phyloP scores from a whole-genome alignment of 192 early-diverging fungal genomes.

The Phlyctochytrium bullatum region DNA sequence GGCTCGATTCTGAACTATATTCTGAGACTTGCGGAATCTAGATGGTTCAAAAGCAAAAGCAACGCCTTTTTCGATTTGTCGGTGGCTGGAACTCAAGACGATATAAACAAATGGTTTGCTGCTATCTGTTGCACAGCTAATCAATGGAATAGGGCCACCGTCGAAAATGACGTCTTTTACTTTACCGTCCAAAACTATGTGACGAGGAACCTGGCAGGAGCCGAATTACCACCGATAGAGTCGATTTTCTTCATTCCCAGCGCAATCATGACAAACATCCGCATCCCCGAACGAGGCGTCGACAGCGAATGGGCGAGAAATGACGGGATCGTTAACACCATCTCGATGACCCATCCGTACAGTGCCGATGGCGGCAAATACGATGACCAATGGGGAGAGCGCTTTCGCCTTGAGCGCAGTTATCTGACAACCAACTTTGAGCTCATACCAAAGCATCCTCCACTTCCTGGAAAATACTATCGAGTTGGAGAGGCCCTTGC shows the following conservation, averaged over 20 bases:
- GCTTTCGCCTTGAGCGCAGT: not conserved
- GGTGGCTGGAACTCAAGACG: not conserved
- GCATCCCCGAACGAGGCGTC: too few species aligned
- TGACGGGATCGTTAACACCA: not conserved
- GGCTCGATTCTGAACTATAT: conserved; percentile 1
- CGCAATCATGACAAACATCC: too few species aligned
- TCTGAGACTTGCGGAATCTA: not conserved
- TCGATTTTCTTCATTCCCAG: not conserved
- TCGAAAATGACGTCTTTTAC: not conserved
- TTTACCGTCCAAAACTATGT: not conserved
- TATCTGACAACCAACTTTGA: not conserved
- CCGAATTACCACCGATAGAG: not conserved
- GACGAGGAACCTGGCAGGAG: not conserved
- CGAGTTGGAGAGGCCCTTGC: not conserved
- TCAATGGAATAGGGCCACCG: too few species aligned
- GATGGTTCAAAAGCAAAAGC: conserved; percentile 5
- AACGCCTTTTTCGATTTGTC: conserved; percentile 20
- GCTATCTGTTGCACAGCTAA: too few species aligned
- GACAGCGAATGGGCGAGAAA: not conserved
- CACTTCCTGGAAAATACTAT: not conserved
- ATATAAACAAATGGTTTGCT: conserved; percentile 8
- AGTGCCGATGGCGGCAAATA: not conserved
- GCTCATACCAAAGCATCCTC: too few species aligned
- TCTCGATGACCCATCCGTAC: not conserved
- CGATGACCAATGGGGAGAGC: not conserved